These are phyloP conservation scores for Handroanthus guayacan DNA, from an alignment of 257 asterid genomes.

Conservation along the genomic window DNA sequence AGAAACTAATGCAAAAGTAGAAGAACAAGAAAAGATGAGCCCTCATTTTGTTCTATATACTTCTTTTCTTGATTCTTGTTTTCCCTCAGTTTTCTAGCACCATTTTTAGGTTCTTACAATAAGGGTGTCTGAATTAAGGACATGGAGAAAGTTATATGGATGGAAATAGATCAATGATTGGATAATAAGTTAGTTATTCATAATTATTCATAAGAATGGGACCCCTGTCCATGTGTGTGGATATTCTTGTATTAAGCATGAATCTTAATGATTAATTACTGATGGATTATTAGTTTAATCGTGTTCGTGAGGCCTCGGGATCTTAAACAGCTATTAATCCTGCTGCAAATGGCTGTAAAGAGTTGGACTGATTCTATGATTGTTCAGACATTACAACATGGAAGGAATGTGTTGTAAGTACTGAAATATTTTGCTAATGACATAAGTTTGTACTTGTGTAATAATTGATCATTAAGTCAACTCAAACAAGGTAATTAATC, in stretches of 20 bases:
- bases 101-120: constrained; percentile 51
- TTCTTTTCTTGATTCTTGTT: constrained; percentile 18
- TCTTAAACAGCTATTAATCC: constrained; percentile 51
- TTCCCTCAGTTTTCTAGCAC: constrained; percentile 36
- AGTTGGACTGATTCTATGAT: constrained; percentile 56
- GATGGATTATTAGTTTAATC: constrained; percentile 38
- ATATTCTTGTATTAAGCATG: constrained; percentile 32
- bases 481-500: constrained; percentile 35
- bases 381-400: constrained; percentile 69
- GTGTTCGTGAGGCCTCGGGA: constrained; percentile 67
- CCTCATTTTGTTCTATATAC: constrained; percentile 33
- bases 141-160: constrained; percentile 47
- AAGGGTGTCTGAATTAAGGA: constrained; percentile 34
- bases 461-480: constrained; percentile 58
- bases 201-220: constrained; percentile 47
- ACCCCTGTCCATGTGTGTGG: constrained; percentile 56
- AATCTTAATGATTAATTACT: constrained; percentile 48
- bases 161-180: constrained; percentile 45
- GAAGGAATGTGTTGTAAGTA: constrained; percentile 57
- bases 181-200: constrained; percentile 52
- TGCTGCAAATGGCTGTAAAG: constrained; percentile 52
- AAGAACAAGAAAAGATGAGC: constrained; percentile 40
- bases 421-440: constrained; percentile 38
- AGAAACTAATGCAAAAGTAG: constrained; percentile 61
- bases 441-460: constrained; percentile 35